These are phyloP conservation scores for Erysimum pusillum DNA, from an alignment of 441 rosid genomes.

Conservation along the genomic window DNA sequence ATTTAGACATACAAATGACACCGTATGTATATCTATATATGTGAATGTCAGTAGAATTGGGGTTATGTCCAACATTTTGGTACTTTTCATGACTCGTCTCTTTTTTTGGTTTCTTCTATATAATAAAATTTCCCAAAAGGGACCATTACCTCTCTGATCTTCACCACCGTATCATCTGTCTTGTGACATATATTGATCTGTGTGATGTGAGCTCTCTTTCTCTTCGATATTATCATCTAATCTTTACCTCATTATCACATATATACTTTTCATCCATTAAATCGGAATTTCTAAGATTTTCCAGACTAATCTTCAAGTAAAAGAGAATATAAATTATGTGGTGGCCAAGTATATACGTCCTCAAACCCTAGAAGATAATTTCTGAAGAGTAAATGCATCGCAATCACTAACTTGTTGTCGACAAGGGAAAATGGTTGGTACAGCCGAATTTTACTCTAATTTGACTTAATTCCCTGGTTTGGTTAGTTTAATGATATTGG, in stretches of 20 bases:
- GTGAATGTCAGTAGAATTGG: constrained; percentile 44
- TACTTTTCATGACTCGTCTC: constrained; percentile 60
- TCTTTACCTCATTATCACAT: constrained; percentile 31
- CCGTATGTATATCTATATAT: constrained; percentile 30
- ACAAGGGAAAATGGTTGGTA: background rate
- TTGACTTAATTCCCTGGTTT: background rate
- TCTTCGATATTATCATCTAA: constrained; percentile 36
- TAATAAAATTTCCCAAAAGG: constrained; percentile 46
- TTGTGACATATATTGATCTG: constrained; percentile 41
- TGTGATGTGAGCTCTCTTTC: constrained; percentile 32
- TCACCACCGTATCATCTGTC: constrained; percentile 45
- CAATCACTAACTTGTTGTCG: background rate
- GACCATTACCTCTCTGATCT: constrained; percentile 51
- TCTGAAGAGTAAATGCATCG: background rate
- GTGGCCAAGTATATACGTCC: constrained; percentile 24
- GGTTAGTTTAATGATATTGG: background rate
- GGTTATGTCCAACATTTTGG: constrained; percentile 61
- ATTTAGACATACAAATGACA: constrained; percentile 24
- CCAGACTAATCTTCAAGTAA: constrained; percentile 22
- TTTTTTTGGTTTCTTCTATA: constrained; percentile 42
- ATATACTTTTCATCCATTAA: constrained; percentile 21
- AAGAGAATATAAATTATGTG: constrained; percentile 29
- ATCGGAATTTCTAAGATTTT: constrained; percentile 22
- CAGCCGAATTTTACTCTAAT: background rate
- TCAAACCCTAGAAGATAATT: constrained; percentile 15